Conservation (phyloP, 305 asterid species). For the Nicotiana rustica region DNA sequence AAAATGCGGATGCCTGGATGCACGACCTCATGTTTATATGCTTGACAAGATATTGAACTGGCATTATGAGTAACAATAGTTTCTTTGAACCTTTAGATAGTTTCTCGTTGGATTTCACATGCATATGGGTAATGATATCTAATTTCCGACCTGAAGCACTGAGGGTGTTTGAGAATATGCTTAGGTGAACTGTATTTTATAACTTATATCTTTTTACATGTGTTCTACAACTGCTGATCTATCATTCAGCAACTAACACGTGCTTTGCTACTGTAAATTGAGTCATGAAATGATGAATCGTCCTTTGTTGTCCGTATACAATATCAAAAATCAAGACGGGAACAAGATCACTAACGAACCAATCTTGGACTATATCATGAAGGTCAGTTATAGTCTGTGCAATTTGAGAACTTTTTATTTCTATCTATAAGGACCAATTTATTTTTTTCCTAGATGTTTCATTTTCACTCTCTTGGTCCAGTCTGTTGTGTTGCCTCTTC, state of each 20-base stretch:
- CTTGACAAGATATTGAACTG: too few relatives aligned
- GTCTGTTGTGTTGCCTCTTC: conserved; percentile 12
- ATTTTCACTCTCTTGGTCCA: conserved; percentile 38
- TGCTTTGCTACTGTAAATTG: neutral
- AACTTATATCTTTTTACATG: too few relatives aligned
- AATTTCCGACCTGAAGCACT: too few relatives aligned
- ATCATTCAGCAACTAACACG: too few relatives aligned
- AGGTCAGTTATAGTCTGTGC: conserved; percentile 29
- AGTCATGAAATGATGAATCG: neutral
- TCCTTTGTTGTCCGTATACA: conserved; percentile 10
- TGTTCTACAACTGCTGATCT: too few relatives aligned
- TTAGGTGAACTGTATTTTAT: too few relatives aligned
- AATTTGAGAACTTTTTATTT: neutral
- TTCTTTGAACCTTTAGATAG: too few relatives aligned
- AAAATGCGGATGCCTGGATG: too few relatives aligned
- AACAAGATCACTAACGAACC: conserved; percentile 24
- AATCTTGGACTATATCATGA: conserved; percentile 26
- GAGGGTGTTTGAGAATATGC: too few relatives aligned
- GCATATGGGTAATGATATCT: too few relatives aligned
- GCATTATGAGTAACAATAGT: neutral
- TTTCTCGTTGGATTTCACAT: too few relatives aligned
- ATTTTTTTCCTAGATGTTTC: neutral
- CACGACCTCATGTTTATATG: too few relatives aligned
- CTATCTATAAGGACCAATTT: neutral
- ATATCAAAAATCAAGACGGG: conserved; percentile 8